Percentiles rank a stretch among this genome's conserved stretches.
Evolutionary conservation across 805 yeast species (phyloP).

Genomic region (Starmera caribaea): DNA sequence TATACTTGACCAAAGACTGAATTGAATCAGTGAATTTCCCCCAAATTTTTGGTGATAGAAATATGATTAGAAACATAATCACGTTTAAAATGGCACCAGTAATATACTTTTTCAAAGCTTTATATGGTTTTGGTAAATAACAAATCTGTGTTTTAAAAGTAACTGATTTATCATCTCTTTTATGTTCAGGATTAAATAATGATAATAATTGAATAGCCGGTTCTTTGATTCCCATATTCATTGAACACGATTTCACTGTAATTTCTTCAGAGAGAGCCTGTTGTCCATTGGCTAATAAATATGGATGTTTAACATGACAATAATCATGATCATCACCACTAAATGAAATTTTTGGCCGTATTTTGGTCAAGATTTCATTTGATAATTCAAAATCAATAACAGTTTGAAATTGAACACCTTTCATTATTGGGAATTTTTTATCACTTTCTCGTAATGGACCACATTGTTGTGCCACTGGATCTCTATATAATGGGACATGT

Average conservation of each 20-base stretch:
- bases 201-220: conserved; percentile 88
- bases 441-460: conserved; percentile 70
- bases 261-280: conserved; percentile 48
- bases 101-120: conserved; percentile 28
- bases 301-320: conserved; percentile 62
- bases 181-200: conserved; percentile 35
- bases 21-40: conserved; percentile 11
- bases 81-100: conserved; percentile 14
- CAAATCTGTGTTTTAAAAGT: conserved; percentile 40
- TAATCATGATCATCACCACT: conserved; percentile 98
- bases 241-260: conserved; percentile 81
- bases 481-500: conserved; percentile 84
- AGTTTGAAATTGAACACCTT: conserved; percentile 85
- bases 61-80: conserved; percentile 13
- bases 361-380: conserved; percentile 41
- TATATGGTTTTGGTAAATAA: conserved; percentile 46
- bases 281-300: conserved; percentile 13
- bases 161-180: conserved; percentile 8
- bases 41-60: conserved; percentile 20
- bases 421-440: conserved; percentile 53
- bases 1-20: background rate
- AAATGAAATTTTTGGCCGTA: conserved; percentile 63
- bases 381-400: conserved; percentile 60
- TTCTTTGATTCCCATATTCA: conserved; percentile 81
- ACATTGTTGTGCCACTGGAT: conserved; percentile 52